These are phyloP conservation scores for Suillus clintonianus DNA, from an alignment of 768 basidiomycete genomes.

Conservation along the genomic window DNA sequence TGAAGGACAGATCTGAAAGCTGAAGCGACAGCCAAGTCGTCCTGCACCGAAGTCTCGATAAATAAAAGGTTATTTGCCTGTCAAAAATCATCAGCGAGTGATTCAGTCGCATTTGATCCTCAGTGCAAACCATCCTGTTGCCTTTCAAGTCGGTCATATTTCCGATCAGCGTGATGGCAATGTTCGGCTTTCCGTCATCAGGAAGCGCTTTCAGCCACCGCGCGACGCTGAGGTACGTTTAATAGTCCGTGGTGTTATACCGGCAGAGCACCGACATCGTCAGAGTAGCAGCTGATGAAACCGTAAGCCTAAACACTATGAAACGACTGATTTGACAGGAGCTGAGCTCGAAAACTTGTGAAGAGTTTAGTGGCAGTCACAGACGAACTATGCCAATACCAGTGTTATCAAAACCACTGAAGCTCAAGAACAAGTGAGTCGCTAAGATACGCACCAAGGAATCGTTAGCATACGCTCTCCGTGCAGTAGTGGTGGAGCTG, in stretches of 20 bases:
- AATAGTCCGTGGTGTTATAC: constrained; percentile 94
- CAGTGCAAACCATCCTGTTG: constrained; percentile 91
- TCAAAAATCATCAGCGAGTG: background rate
- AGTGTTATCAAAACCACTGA: too few relatives aligned
- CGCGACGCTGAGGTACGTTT: constrained; percentile 90
- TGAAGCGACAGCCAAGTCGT: constrained; percentile 95
- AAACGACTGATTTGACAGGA: background rate
- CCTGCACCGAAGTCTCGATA: constrained; percentile 99
- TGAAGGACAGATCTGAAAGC: constrained; percentile 57
- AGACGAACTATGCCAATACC: too few relatives aligned
- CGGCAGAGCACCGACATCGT: constrained; percentile 88
- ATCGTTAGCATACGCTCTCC: background rate
- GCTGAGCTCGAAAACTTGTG: too few relatives aligned
- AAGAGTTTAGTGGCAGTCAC: too few relatives aligned
- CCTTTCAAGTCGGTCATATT: constrained; percentile 99
- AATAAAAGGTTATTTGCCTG: constrained; percentile 93
- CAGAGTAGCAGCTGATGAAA: constrained; percentile 83
- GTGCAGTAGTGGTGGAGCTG: too few relatives aligned
- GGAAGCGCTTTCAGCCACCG: constrained; percentile 97
- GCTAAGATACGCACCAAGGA: background rate
- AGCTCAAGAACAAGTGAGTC: too few relatives aligned
- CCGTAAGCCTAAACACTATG: background rate
- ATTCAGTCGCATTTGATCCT: constrained; percentile 39
- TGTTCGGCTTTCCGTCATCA: constrained; percentile 90
- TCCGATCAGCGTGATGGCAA: constrained; percentile 93